Evolutionary conservation across 768 basidiomycete species (phyloP).

Genomic region (Amyloporia xantha): DNA sequence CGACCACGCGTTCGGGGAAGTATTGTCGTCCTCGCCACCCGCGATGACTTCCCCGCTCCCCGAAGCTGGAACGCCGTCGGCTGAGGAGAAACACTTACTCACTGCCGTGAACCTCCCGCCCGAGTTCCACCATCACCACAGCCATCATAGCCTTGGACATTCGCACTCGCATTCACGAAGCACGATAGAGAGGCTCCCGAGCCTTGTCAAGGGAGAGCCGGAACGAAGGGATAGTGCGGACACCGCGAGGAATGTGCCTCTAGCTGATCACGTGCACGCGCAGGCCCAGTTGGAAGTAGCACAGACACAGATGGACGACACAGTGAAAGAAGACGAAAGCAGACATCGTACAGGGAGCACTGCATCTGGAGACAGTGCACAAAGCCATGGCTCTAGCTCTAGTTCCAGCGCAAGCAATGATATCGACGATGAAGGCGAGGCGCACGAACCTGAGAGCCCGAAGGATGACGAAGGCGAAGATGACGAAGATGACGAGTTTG

Average conservation of each 20-base stretch:
- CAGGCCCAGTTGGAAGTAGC: not conserved
- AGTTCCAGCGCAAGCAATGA: conserved; percentile 19
- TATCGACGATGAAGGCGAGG: conserved; percentile 27
- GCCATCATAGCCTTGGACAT: conserved; percentile 13
- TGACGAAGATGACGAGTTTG: conserved; percentile 23
- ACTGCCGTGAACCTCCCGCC: conserved; percentile 31
- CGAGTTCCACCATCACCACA: conserved; percentile 23
- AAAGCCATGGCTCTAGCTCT: conserved; percentile 12
- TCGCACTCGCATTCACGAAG: conserved; percentile 9
- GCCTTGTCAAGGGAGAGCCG: conserved; percentile 1
- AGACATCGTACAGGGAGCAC: conserved; percentile 6
- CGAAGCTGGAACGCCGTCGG: conserved; percentile 5
- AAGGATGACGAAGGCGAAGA: conserved; percentile 17
- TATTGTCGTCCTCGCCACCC: not conserved
- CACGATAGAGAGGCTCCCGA: conserved; percentile 6
- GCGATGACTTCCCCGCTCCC: not conserved
- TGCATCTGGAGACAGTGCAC: conserved; percentile 11
- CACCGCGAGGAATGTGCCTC: conserved; percentile 15
- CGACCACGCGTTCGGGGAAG: not conserved
- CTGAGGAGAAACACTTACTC: conserved; percentile 26
- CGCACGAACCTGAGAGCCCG: conserved; percentile 18
- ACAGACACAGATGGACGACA: not conserved
- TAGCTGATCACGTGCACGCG: not conserved
- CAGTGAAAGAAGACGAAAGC: not conserved
- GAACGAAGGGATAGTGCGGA: conserved; percentile 21